Base-by-base conservation (phyloP, 352 stramenopile species). In the Globisporangium acanthophoron region DNA sequence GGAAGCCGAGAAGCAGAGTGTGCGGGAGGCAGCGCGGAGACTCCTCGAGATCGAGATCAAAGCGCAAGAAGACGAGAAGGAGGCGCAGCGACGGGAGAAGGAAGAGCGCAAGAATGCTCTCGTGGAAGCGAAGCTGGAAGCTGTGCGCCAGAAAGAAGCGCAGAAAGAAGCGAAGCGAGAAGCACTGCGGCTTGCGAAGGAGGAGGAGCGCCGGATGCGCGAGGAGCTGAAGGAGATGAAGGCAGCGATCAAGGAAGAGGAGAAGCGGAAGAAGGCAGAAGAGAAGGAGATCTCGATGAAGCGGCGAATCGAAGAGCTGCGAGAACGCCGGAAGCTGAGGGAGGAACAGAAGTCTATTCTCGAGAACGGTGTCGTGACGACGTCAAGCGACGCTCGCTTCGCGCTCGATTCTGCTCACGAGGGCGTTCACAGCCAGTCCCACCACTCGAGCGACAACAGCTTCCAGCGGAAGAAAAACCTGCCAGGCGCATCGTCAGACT, bases 41-140 rank as follows among this genome's bases (percentile, higher is more conserved):
- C 64, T 90, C 0, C 50, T 92, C 15, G 78, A 92, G 48, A 88
- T 88, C 44, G 80, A 92, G 61, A 74, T 90, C 64, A 90, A 90
- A 52, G 78, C 69, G 11, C 78, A 90, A 66, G 78, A 89, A 68
- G 77, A 88, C 57, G 78, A 77, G 3, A 91, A 89, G 56, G 78
- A 88, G 56, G 79, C 72, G 11, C 77, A 87, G 49, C 70, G 72
- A 21, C 71, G 73, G 52, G 79, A 82, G 39, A 85, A 82, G 45
- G 82, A 90, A 64, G 76, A 87, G 16, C 76, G 77, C 6, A 89
- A 88, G 59, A 85, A 78, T 46, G 80, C 82, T n/a, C 69, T 87
- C 29, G 29, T 88, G 29, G 76, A 87, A 51, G 80, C 79, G 12
- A 82, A 75, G 27, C 45, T 89, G 59, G 76, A 91, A 59, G 67